Evolutionary conservation across 2,329 filamentous ascomycete genomes (phyloP).

Genomic region (Laburnicola sp.): DNA sequence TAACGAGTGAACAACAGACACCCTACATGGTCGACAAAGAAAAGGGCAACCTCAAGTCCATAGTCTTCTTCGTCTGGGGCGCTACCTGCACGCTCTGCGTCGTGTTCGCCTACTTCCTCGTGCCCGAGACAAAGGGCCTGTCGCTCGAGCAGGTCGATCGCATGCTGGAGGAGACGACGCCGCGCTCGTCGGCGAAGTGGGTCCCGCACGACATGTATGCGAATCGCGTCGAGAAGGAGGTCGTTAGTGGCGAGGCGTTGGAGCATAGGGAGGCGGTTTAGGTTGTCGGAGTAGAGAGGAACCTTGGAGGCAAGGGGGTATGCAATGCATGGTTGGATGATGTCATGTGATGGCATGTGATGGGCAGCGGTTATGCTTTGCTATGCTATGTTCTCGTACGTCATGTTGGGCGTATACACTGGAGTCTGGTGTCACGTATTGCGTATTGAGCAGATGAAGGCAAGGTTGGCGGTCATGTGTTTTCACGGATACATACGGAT

Average conservation of each 20-base stretch:
- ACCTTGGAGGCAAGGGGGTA: too few species aligned
- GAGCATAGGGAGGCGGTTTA: constrained; percentile 8
- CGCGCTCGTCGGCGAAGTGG: constrained; percentile 74
- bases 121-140: constrained; percentile 78
- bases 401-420: too few species aligned
- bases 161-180: constrained; percentile 83
- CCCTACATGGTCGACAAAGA: constrained; percentile 69
- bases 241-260: background rate
- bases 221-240: constrained; percentile 11
- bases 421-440: too few species aligned
- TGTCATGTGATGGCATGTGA: too few species aligned
- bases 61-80: constrained; percentile 61
- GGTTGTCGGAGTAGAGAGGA: too few species aligned
- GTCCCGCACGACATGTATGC: constrained; percentile 69
- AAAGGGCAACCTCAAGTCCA: constrained; percentile 62
- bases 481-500: background rate
- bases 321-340: too few species aligned
- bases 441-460: background rate
- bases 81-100: constrained; percentile 57
- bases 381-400: background rate
- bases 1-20: too few species aligned
- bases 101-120: constrained; percentile 73
- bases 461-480: background rate
- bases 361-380: too few species aligned
- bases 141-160: constrained; percentile 77